phyloP scores from a whole-genome alignment of 345 rosid genomes.

The Euclidium syriacum region DNA sequence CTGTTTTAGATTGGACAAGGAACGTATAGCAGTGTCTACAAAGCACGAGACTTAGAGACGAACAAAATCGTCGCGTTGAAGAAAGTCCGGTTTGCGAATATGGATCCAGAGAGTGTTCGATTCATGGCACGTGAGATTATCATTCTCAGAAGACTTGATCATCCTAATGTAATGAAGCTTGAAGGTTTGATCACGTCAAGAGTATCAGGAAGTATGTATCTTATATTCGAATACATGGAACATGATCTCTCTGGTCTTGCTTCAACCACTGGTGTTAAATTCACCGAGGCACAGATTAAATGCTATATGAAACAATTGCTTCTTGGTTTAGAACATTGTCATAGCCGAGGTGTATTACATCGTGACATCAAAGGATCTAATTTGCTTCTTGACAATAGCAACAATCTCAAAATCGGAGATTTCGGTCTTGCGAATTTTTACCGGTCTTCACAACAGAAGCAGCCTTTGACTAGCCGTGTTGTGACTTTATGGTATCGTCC shows the following conservation, averaged over 20 bases:
- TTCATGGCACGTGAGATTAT: conserved; percentile 77
- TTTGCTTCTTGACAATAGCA: conserved; percentile 46
- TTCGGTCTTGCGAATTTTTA: conserved; percentile 57
- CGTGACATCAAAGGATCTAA: conserved; percentile 72
- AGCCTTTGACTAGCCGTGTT: conserved; percentile 66
- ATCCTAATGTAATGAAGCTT: conserved; percentile 73
- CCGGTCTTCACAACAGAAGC: conserved; percentile 34
- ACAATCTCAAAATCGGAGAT: conserved; percentile 62
- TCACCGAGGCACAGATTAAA: conserved; percentile 64
- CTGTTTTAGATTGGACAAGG: conserved; percentile 72
- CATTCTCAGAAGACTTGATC: conserved; percentile 58
- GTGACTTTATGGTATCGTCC: conserved; percentile 73
- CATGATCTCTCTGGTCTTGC: conserved; percentile 68
- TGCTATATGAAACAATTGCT: conserved; percentile 65
- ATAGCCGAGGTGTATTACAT: conserved; percentile 55
- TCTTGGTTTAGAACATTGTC: conserved; percentile 59
- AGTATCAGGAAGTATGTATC: conserved; percentile 59
- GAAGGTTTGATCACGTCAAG: conserved; percentile 66
- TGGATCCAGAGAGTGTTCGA: conserved; percentile 69
- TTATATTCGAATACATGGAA: conserved; percentile 67
- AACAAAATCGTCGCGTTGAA: conserved; percentile 61
- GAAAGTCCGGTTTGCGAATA: conserved; percentile 69
- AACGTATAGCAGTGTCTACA: conserved; percentile 72
- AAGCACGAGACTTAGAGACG: conserved; percentile 61
- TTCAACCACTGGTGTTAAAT: conserved; percentile 44